Conservation (phyloP, 139 green algal genomes). For the Picochlorum costavermella region DNA sequence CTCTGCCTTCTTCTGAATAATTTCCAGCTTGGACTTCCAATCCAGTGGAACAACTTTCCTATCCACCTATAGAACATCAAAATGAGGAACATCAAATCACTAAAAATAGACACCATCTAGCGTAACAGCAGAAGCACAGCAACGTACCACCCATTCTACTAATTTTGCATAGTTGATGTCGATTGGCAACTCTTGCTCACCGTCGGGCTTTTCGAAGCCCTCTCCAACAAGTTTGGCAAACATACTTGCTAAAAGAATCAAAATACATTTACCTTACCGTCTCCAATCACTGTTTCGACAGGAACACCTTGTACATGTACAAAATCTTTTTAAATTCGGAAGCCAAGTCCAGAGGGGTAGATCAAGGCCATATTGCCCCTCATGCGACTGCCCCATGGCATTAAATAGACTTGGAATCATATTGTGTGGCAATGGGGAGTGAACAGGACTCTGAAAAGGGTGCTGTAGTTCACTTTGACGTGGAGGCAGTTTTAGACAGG, state of each 20-base stretch:
- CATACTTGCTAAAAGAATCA: neutral
- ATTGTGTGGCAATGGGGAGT: too few relatives aligned
- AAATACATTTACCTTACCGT: neutral
- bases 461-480: neutral
- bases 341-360: neutral
- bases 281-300: neutral
- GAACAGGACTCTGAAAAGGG: neutral
- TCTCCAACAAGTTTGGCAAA: constrained; percentile 28
- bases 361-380: too few relatives aligned
- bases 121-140: neutral
- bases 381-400: too few relatives aligned
- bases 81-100: neutral
- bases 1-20: constrained; percentile 46
- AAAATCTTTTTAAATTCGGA: neutral
- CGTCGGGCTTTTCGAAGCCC: constrained; percentile 44
- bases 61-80: constrained; percentile 33
- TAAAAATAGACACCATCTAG: neutral
- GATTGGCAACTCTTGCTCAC: constrained; percentile 40
- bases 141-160: constrained; percentile 62
- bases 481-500: neutral
- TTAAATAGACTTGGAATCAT: too few relatives aligned
- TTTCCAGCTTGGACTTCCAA: constrained; percentile 58
- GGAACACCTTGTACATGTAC: too few relatives aligned
- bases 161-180: constrained; percentile 67
- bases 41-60: constrained; percentile 59